A percentile compares a stretch with the other conserved stretches of the same genome.
phyloP scores from a whole-genome alignment of 2,329 filamentous ascomycete species.

The Pseudogymnoascus destructans region DNA sequence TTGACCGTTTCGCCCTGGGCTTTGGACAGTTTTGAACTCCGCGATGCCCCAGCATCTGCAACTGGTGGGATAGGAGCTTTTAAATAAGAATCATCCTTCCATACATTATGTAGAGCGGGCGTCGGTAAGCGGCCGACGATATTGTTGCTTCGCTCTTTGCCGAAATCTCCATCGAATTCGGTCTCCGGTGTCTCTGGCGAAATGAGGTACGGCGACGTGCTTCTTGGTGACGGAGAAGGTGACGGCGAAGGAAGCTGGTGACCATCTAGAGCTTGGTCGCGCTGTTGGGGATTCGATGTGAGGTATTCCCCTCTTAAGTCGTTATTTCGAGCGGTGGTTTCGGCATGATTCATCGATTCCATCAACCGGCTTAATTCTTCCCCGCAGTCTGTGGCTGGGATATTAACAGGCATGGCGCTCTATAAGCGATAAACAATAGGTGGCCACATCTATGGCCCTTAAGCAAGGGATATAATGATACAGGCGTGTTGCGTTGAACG shows the following conservation, averaged over 20 bases:
- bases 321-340: neutral
- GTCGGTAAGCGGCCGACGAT: neutral
- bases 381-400: neutral
- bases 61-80: neutral
- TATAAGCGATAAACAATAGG: conserved; percentile 1
- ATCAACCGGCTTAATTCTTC: neutral
- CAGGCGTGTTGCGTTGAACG: neutral
- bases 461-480: neutral
- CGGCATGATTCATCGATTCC: conserved; percentile 7
- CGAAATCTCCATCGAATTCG: conserved; percentile 1
- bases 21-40: conserved; percentile 20
- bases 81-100: neutral
- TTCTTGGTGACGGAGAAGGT: conserved; percentile 19
- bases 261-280: conserved; percentile 12
- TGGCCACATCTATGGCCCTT: neutral
- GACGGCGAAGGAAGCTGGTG: conserved; percentile 21
- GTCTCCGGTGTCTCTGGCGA: neutral
- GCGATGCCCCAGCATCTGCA: neutral
- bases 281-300: neutral
- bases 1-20: conserved; percentile 22
- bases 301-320: neutral
- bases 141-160: neutral
- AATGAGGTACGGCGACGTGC: conserved; percentile 17
- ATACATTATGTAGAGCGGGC: neutral
- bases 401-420: neutral